phyloP scores from a whole-genome alignment of 148 eudicot species.

The Mesembryanthemum crystallinum region DNA sequence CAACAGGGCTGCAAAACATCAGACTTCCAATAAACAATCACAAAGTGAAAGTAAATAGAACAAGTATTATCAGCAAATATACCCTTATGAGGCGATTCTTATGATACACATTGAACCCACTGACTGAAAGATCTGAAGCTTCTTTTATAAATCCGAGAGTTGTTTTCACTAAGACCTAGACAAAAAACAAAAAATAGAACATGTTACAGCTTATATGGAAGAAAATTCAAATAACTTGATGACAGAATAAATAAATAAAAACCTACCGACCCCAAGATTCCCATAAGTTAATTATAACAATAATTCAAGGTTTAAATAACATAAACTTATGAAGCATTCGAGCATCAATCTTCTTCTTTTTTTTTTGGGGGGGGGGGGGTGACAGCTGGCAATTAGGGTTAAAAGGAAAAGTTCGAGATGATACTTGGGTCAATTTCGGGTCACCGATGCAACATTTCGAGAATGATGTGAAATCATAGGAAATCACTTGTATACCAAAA shows the following conservation, averaged over 20 bases:
- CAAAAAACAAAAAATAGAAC: conserved; percentile 19
- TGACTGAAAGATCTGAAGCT: conserved; percentile 67
- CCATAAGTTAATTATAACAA: not conserved
- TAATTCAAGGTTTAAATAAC: not conserved
- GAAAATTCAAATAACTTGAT: not conserved
- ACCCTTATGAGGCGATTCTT: conserved; percentile 98
- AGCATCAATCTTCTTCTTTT: not conserved
- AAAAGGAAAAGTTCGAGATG: no score
- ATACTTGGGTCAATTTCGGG: no score
- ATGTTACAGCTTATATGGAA: conserved; percentile 1
- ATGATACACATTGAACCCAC: conserved; percentile 92
- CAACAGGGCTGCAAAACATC: conserved; percentile 1
- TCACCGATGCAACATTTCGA: no score
- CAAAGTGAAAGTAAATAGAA: not conserved
- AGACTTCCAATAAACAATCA: not conserved
- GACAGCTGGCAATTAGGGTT: no score
- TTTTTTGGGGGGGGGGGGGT: no score
- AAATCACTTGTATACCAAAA: no score
- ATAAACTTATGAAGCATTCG: not conserved
- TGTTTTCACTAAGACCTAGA: conserved; percentile 59
- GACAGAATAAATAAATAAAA: not conserved
- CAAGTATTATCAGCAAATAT: conserved; percentile 26
- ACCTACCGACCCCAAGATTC: not conserved
- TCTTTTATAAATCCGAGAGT: conserved; percentile 84
- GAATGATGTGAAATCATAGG: no score